Evolutionary conservation across 2,329 filamentous ascomycete species (phyloP), one percentile per base, ranked within the genome.

Genomic region (Dothiorella sarmentorum): DNA sequence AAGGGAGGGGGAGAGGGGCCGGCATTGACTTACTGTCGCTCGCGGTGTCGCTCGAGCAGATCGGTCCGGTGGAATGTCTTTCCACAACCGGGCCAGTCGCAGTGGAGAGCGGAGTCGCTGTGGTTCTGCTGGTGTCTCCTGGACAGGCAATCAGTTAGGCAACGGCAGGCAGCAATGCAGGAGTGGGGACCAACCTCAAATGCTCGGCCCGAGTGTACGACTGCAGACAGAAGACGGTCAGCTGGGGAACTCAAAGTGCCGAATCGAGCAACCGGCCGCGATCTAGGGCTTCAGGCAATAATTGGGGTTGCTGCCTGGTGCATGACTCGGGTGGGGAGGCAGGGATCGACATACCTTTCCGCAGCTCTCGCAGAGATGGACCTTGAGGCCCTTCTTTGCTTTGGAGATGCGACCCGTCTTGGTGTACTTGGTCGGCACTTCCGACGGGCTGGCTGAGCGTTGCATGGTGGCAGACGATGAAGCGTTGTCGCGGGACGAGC

Each of bases 121-220:
- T 79, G 77, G 58, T 79, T 79, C 57, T 76, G 75, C 61, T 78
- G 73, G 62, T 79, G 76, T 60, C 77, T 73, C 63, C 76, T 78
- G 56, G n/a, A 22, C 27, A 27, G 38, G 26, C 51, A 38, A 40
- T 56, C 43, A 56, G 29, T 26, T 40, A 53, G 49, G 49, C 33
- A 43, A 26, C 42, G 27, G 24, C 27, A 24, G 22, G 35, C 38
- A 35, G 26, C 40, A 40, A 53, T 9, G 33, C 35, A 24, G 22
- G 15, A 37, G 49, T 53, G 49, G 49, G 49, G 49, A 33, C 20
- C 64, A 44, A 76, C 75, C 75, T 74, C 33, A 79, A 62, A 60
- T 79, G 77, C 62, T 79, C 77, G 20, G 75, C 76, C 35, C 77
- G 71, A 11, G 76, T 78, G 63, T 79, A 79, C 11, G 72, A 74